These are phyloP conservation scores for Solanum clarkiae DNA, from an alignment of 257 asterid genomes.

Conservation along the genomic window DNA sequence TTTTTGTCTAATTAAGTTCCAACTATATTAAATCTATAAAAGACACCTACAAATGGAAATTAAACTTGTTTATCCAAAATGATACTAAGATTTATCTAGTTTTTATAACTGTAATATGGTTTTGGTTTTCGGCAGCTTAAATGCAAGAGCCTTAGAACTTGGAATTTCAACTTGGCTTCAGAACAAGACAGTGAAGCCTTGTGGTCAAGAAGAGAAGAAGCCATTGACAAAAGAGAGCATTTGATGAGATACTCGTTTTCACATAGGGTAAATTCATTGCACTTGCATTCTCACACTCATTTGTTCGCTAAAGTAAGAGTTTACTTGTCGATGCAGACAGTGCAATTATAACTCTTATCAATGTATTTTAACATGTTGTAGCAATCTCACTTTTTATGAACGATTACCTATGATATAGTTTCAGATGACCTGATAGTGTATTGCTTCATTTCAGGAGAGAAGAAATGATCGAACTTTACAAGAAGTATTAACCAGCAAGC, in stretches of 20 bases:
- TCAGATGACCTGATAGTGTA: background rate
- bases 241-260: slow-evolving; percentile 69
- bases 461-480: slow-evolving; percentile 32
- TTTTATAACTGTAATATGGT: background rate
- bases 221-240: slow-evolving; percentile 48
- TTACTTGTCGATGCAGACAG: background rate
- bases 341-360: background rate
- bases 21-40: background rate
- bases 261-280: slow-evolving; percentile 37
- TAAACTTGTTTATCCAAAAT: background rate
- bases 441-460: slow-evolving; percentile 33
- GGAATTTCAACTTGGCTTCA: slow-evolving; percentile 47
- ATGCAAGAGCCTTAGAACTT: slow-evolving; percentile 27
- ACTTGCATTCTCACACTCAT: background rate
- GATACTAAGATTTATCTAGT: background rate
- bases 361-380: background rate
- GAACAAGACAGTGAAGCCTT: slow-evolving; percentile 43
- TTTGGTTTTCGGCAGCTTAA: slow-evolving; percentile 23
- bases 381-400: background rate
- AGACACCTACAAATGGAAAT: background rate
- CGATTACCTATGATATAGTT: background rate
- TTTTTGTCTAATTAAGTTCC: background rate
- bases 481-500: slow-evolving; percentile 24
- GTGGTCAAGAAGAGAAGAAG: slow-evolving; percentile 48
- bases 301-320: background rate